A percentile compares a stretch with the other conserved stretches of the same genome.
phyloP scores from a whole-genome alignment of 805 yeast species.

The Kuraishia borneana region DNA sequence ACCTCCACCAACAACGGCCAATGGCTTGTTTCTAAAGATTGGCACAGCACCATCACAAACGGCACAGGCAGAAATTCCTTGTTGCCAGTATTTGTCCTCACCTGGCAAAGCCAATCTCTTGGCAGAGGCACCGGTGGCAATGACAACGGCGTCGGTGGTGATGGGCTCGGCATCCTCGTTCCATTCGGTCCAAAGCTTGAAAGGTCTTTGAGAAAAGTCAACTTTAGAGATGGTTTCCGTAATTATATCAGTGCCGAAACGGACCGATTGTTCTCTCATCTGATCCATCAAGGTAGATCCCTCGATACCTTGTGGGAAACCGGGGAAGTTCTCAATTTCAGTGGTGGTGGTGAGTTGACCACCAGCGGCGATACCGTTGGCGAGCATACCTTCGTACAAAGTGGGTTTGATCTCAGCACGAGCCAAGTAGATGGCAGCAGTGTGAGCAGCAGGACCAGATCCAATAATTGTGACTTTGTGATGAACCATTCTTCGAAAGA shows the following conservation, averaged over 20 bases:
- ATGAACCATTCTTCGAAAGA: slow-evolving; percentile 53
- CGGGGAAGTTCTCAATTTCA: slow-evolving; percentile 97
- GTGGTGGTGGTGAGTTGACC: slow-evolving; percentile 99
- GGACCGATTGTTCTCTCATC: slow-evolving; percentile 80
- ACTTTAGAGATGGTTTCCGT: slow-evolving; percentile 93
- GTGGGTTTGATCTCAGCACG: slow-evolving; percentile 95
- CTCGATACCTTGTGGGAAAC: slow-evolving; percentile 87
- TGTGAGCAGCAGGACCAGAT: slow-evolving; percentile 99
- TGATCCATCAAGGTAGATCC: slow-evolving; percentile 87
- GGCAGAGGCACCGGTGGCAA: slow-evolving; percentile 98
- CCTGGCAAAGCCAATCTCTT: slow-evolving; percentile 91
- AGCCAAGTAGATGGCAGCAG: slow-evolving; percentile 94
- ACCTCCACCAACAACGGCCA: slow-evolving; percentile 98
- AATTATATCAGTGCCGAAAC: slow-evolving; percentile 88
- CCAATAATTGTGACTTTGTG: slow-evolving; percentile 83
- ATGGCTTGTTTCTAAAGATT: slow-evolving; percentile 93
- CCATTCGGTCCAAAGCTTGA: slow-evolving; percentile 95
- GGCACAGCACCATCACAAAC: slow-evolving; percentile 99
- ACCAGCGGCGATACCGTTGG: slow-evolving; percentile 98
- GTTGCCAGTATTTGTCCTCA: slow-evolving; percentile 97
- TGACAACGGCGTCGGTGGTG: slow-evolving; percentile 83
- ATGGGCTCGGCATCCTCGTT: slow-evolving; percentile 85
- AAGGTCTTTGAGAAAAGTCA: slow-evolving; percentile 80
- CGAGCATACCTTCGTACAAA: slow-evolving; percentile 90
- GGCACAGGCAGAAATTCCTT: slow-evolving; percentile 98